Evolutionary conservation across 2,329 filamentous ascomycete genomes (phyloP), one percentile per base, ranked within the genome.

Genomic region (Cladobotryum mycophilum): DNA sequence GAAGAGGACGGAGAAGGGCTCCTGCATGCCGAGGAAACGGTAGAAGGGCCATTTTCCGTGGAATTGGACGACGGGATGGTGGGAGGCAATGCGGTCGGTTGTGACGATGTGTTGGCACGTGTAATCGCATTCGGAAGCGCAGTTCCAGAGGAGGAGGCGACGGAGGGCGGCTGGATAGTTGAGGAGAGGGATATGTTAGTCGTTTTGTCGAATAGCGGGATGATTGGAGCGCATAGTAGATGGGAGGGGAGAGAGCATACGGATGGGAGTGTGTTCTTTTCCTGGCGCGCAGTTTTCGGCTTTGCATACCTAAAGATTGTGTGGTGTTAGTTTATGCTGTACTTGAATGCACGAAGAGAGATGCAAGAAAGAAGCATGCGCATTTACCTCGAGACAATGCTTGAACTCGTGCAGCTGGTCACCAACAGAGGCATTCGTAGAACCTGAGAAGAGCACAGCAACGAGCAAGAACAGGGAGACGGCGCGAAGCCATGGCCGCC

Each of bases 31-130:
- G 48, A 95, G 71, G 63, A 96, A 79, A 58, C 93, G 88, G 68
- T 85, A 77, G 72, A 99, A 99, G 37, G 93, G 93, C 93, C 93
- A 99, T 79, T 99, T 99, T 33, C 93, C 93, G 73, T 99, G 90
- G 76, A 91, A 99, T 72, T 99, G 93, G 51, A 92, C 85, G 45
- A 96, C 70, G 11, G 84, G 79, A 30, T 82, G 80, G 53, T 82
- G 79, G 55, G 79, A 74, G 22, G 80, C 73, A 57, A 90, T 71
- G 56, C 92, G 89, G 52, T 73, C 72, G 60, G 81, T 71, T 51
- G 93, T 97, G 53, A 95, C 78, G 67, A 96, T 86, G 76, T 95
- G 92, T 69, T 99, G 93, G 76, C 93, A 99, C 54, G 88, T 86
- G 75, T 99, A 95, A 76, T 99, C 91, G 82, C 93, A 99, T 79